Conservation (phyloP, 2,329 filamentous ascomycete species). For the Bisporella sp. region DNA sequence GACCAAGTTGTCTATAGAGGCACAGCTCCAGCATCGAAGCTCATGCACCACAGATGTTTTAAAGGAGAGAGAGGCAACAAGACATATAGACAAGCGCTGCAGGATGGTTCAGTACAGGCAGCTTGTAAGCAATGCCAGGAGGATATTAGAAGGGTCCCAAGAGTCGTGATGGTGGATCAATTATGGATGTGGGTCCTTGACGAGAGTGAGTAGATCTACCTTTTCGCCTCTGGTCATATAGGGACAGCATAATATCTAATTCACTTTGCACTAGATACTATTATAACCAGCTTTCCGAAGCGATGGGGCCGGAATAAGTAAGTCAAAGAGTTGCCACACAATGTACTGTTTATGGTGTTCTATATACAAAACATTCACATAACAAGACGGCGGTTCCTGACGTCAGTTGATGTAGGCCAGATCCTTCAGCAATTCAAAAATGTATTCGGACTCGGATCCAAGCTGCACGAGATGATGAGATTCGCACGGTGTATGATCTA, state of each 20-base stretch:
- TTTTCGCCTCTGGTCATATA: not conserved
- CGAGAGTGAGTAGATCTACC: constrained; percentile 10
- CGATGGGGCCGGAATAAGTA: constrained; percentile 34
- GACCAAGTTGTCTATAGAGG: constrained; percentile 14
- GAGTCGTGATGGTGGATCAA: constrained; percentile 34
- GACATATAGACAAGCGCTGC: not conserved
- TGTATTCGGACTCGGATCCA: constrained; percentile 28
- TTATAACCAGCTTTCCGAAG: constrained; percentile 29
- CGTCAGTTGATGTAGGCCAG: constrained; percentile 12
- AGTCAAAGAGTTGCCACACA: not conserved
- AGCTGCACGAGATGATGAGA: constrained; percentile 15
- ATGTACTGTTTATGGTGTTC: not conserved
- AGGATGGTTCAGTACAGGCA: not conserved
- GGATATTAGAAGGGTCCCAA: constrained; percentile 1
- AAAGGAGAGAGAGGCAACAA: not conserved
- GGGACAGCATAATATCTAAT: not conserved
- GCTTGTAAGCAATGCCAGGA: not conserved
- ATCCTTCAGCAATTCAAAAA: constrained; percentile 33
- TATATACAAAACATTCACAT: too few species aligned
- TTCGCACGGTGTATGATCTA: constrained; percentile 30
- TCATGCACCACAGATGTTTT: not conserved
- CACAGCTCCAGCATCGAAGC: not conserved
- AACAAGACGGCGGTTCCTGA: too few species aligned
- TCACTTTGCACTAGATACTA: not conserved
- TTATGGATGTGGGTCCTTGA: constrained; percentile 36